A percentile compares a stretch with the other conserved stretches of the same genome.
These are phyloP conservation scores for Trichosanthes cucumerina DNA, from an alignment of 306 rosid species.

Conservation along the genomic window DNA sequence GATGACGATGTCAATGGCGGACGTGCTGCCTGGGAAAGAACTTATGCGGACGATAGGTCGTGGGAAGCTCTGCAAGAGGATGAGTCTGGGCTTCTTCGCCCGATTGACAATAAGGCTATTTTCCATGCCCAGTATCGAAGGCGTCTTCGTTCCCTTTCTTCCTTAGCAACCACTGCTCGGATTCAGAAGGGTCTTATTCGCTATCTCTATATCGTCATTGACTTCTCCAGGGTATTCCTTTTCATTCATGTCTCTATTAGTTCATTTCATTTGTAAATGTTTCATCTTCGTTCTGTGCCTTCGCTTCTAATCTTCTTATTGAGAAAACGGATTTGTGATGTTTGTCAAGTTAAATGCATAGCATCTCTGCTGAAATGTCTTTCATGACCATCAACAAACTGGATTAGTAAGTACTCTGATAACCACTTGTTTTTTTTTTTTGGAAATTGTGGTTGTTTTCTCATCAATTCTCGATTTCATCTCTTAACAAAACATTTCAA, in stretches of 20 bases:
- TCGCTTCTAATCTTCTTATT: background rate
- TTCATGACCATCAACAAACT: background rate
- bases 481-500: too few species aligned
- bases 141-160: constrained; percentile 64
- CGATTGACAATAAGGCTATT: constrained; percentile 60
- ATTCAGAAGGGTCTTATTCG: constrained; percentile 96
- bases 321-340: background rate
- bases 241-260: background rate
- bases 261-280: background rate
- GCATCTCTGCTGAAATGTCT: background rate
- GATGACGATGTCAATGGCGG: constrained; percentile 56
- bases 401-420: background rate
- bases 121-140: constrained; percentile 85
- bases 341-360: background rate
- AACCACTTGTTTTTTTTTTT: too few species aligned
- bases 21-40: constrained; percentile 85
- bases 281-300: background rate
- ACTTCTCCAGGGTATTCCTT: constrained; percentile 62
- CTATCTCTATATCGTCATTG: constrained; percentile 58
- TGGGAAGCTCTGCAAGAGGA: constrained; percentile 95
- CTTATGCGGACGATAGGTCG: constrained; percentile 90
- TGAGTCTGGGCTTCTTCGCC: constrained; percentile 93
- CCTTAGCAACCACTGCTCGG: constrained; percentile 50
- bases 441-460: too few species aligned
- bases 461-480: too few species aligned